Base-by-base conservation (phyloP, 2,329 filamentous ascomycete genomes). In the Ceratocystiopsis brevicomis region DNA sequence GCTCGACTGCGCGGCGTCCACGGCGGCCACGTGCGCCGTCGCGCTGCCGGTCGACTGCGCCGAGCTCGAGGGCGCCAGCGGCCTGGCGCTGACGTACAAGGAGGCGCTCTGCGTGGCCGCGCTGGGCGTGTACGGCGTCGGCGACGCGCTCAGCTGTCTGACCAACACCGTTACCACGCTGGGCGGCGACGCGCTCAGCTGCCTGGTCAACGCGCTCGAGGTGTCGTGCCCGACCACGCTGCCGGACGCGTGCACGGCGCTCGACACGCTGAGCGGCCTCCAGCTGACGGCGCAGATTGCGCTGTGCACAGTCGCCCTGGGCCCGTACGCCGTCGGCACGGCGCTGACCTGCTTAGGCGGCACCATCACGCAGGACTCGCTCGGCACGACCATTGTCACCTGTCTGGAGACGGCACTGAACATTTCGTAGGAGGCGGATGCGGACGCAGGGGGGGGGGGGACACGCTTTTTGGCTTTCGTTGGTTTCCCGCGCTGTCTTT, bases 81-180 rank as follows among this genome's bases (percentile, higher is more conserved):
- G 44, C 16, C 19, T 45, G 0, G 32, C 13, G 4, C 35, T 46
- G 30, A 53, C 56, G 39, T 54, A 53, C 25, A 48, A 56, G 42
- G 44, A 49, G 16, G 50, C 53, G 15, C 49, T 53, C 3, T 54
- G 58, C 16, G 43, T 55, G 17, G 53, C 56, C 13, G 44, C 53
- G 12, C 44, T 51, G 15, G 57, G 57, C 13, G 47, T 56, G 32
- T 51, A 52, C 39, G 53, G 48, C 15, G 46, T 53, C 42, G 51
- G 47, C 44, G 41, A 42, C 10, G 42, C 39, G 1, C 41, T 41
- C 8, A 3, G 16, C 2, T 51, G 48, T 33, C 36, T 50, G 33
- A 39, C 38, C 21, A 44, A 38, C 6, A 19, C 17, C 13, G 34
- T 40, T 17, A 35, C 49, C 10, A 45, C 38, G 18, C 5, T 19